Base-by-base conservation (phyloP, 1,139 yeast species). In the Eremothecium gossypii region DNA sequence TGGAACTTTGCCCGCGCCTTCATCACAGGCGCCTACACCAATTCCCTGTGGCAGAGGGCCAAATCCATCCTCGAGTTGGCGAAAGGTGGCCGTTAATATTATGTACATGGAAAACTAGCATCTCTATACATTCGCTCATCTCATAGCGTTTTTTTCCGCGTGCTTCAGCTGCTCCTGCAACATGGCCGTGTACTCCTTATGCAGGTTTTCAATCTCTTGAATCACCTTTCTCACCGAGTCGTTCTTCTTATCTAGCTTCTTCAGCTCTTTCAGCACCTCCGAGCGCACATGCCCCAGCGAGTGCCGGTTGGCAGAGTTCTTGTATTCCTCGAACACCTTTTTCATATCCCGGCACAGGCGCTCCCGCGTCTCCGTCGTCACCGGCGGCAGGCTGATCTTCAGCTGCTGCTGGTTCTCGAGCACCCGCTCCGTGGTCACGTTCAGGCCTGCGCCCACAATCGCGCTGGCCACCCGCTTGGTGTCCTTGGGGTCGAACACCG, bases 1-100 rank as follows among this genome's bases (percentile, higher is more conserved):
- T 89, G 97, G 96, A 72, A 71, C 10, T 82, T 91, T 65, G 93
- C 89, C 4, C 73, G 74, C 47, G 79, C 86, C 30, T 74, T 91
- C 61, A 87, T 87, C 57, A 74, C 75, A 33, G 93, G 89, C n/a
- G 94, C 96, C 12, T 91, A 89, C 58, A 94, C 83, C 48, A 54
- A 56, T 27, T 77, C 93, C 43, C 49, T 71, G 14, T 84, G 95
- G 91, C 77, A 77, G 44, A 76, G 74, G 51, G 50, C 76, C 35
- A 74, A 73, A 52, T 76, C 81, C 4, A 49, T 78, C 33, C 66
- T 73, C 41, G 66, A 73, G 1, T 55, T 78, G 50, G 77, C 79
- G 14, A 63, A 56, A 45, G 61, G 61, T 41, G 58, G 65, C 12
- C 55, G 45, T 26, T 59, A 45, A 27, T 17, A 14, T 14, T 8